A percentile compares a stretch with the other conserved stretches of the same genome.
Conservation (phyloP, 2,329 filamentous ascomycete species). For the Drechslera avenae region DNA sequence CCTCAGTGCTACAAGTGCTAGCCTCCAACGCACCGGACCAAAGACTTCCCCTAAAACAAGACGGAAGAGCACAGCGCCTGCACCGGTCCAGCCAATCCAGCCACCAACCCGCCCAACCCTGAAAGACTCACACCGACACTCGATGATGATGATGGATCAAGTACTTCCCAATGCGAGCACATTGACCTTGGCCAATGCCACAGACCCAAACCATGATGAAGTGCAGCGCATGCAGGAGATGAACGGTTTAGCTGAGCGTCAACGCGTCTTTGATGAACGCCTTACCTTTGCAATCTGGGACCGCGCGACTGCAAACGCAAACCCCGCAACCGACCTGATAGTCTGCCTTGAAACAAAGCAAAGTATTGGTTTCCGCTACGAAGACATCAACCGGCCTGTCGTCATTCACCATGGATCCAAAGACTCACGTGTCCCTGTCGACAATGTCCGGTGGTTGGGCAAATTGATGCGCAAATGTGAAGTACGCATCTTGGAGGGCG, state of each 20-base stretch:
- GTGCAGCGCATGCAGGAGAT: constrained; percentile 52
- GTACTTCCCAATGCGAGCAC: constrained; percentile 49
- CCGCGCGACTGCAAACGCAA: constrained; percentile 85
- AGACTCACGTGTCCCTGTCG: constrained; percentile 89
- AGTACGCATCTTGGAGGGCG: constrained; percentile 84
- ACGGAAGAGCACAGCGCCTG: constrained; percentile 37
- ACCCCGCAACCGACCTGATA: constrained; percentile 90
- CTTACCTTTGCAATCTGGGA: constrained; percentile 96
- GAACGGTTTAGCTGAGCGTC: constrained; percentile 68
- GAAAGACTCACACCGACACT: constrained; percentile 50
- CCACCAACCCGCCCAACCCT: constrained; percentile 23
- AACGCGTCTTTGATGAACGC: constrained; percentile 77
- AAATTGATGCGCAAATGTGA: constrained; percentile 94
- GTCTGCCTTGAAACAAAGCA: constrained; percentile 91
- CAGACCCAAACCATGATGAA: constrained; percentile 41
- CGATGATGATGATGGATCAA: constrained; percentile 57
- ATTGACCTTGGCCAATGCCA: constrained; percentile 34
- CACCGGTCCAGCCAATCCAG: constrained; percentile 14
- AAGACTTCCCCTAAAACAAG: constrained; percentile 56
- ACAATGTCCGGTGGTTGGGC: constrained; percentile 93
- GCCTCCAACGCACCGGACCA: constrained; percentile 62
- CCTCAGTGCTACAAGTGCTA: constrained; percentile 88
- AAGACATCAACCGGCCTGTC: constrained; percentile 88
- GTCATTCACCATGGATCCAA: constrained; percentile 93
- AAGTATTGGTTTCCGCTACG: constrained; percentile 93